Base-by-base conservation (phyloP, 108 stramenopile species). In the Craspedostauros australis region DNA sequence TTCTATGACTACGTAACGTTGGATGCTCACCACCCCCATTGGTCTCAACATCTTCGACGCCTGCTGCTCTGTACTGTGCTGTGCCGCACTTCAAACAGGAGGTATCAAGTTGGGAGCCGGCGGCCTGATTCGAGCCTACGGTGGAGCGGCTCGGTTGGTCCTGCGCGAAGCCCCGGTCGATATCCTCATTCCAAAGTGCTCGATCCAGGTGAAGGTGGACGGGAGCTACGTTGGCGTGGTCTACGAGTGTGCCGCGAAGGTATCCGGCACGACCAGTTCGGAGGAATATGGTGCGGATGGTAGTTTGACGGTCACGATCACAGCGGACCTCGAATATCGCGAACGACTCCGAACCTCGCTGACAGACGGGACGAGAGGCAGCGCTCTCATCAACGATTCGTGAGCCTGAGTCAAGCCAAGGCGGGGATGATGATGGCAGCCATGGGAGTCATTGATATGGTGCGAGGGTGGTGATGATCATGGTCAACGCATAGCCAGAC, bases 51-150 rank as follows among this genome's bases (percentile, higher is more conserved):
- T n/a, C n/a, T n/a, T 46, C 44, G 12, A n/a, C 23, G 44, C 44
- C 11, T n/a, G n/a, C 34, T 36, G 9, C 34, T 12, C 11, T 36
- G 9, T 36, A 12, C 11, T 36, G 12, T 36, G 12, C 34, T 12
- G 9, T 36, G 12, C 12, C 9, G 15, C 20, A 6, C 20, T 7
- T 43, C 20, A 19, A 16, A n/a, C 37, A 61, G 75, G 79, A 5
- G 91, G 91, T 3, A 75, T 88, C 46, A 86, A 86, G 68, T 50
- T 93, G 18, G 91, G 91, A 15, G 83, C 91, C 23, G 91, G 86
- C 15, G 86, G 91, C 0, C 54, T 93, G 38, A 93, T 93, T 54
- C 82, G 91, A 39, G 86, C 86, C 26, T 93, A 88, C 54, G 86
- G 91, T 6, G 78, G 66, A 24, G 50, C 84, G 3, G 86, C 86